Conservation (phyloP, 352 stramenopile genomes). For the Globisporangium spiculum region DNA sequence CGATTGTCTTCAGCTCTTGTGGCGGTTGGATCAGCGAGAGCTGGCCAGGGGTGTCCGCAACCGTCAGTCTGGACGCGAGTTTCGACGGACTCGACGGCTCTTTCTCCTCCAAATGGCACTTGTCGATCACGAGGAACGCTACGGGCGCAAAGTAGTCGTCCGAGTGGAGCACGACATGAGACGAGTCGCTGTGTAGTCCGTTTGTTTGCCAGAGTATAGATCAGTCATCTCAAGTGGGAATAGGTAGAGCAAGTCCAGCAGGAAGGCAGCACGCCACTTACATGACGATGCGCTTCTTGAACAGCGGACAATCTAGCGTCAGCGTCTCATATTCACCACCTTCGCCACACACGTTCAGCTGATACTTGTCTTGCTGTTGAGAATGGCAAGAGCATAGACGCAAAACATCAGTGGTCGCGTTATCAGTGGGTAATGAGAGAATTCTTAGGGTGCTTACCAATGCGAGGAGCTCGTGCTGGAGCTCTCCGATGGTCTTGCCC, state of each 20-base stretch:
- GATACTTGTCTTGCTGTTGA: slow-evolving; percentile 90
- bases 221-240: neutral
- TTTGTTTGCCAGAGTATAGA: too few species aligned
- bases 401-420: neutral
- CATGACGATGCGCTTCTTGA: slow-evolving; percentile 92
- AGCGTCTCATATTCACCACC: slow-evolving; percentile 99
- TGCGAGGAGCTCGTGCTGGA: slow-evolving; percentile 88
- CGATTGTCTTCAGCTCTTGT: neutral
- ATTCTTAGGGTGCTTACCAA: slow-evolving; percentile 41
- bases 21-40: neutral
- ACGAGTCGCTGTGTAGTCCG: slow-evolving; percentile 64
- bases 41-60: neutral
- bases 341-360: slow-evolving; percentile 98
- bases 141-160: slow-evolving; percentile 92
- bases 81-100: slow-evolving; percentile 31
- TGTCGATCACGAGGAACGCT: slow-evolving; percentile 89
- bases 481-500: slow-evolving; percentile 78
- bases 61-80: slow-evolving; percentile 36
- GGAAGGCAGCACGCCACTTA: slow-evolving; percentile 25
- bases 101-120: slow-evolving; percentile 91
- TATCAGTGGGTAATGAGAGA: neutral
- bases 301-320: slow-evolving; percentile 96
- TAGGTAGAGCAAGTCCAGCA: neutral
- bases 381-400: neutral
- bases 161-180: slow-evolving; percentile 90